These are phyloP conservation scores for Pichia sporocuriosa DNA, from an alignment of 805 yeast genomes.

Conservation along the genomic window DNA sequence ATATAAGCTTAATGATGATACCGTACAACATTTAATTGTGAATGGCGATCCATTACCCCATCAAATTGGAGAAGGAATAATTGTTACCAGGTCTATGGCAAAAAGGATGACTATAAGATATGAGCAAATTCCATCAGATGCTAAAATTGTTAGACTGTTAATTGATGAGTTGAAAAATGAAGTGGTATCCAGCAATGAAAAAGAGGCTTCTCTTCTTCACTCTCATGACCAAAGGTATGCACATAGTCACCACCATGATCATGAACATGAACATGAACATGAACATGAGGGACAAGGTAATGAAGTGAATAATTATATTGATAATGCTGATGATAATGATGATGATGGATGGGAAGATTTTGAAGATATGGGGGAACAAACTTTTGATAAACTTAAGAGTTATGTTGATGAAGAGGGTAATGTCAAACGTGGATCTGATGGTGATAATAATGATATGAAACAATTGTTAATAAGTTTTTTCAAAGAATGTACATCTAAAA, in stretches of 20 bases:
- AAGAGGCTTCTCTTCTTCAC: neutral
- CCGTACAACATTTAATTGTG: slow-evolving; percentile 48
- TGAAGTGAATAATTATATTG: neutral
- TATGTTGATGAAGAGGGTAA: slow-evolving; percentile 43
- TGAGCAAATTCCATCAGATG: slow-evolving; percentile 59
- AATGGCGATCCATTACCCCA: slow-evolving; percentile 73
- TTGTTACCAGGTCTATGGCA: slow-evolving; percentile 82
- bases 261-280: slow-evolving; percentile 29
- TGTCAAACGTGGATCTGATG: slow-evolving; percentile 14
- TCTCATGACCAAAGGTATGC: no score
- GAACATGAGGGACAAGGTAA: no score
- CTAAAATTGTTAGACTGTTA: slow-evolving; percentile 67
- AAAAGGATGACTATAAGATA: slow-evolving; percentile 54
- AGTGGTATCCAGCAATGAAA: slow-evolving; percentile 31
- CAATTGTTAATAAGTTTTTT: slow-evolving; percentile 45
- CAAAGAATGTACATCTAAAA: slow-evolving; percentile 45
- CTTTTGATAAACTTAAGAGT: slow-evolving; percentile 54
- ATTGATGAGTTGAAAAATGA: slow-evolving; percentile 65
- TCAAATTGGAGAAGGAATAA: slow-evolving; percentile 44
- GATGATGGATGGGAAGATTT: slow-evolving; percentile 73
- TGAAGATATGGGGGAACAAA: slow-evolving; percentile 58
- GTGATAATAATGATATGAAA: slow-evolving; percentile 27
- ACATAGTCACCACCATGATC: slow-evolving; percentile 2
- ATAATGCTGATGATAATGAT: slow-evolving; percentile 33
- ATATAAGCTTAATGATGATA: slow-evolving; percentile 49